Evolutionary conservation across 2,329 filamentous ascomycete genomes (phyloP).

Genomic region (Onygenales sp.): DNA sequence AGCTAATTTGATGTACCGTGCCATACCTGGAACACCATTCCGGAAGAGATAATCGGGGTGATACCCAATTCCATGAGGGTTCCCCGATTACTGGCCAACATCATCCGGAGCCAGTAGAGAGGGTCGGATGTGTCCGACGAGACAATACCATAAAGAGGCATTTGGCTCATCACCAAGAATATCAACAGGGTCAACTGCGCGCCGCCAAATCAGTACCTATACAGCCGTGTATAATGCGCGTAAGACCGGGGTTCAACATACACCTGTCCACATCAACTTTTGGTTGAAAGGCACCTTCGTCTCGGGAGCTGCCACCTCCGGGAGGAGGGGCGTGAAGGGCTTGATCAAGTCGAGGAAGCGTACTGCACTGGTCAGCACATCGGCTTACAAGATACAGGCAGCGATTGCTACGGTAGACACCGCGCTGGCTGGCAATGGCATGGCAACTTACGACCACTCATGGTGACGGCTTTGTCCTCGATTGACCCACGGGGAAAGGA

Average conservation of each 20-base stretch:
- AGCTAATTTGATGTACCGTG: neutral
- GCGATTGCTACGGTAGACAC: neutral
- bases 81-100: slow-evolving; percentile 97
- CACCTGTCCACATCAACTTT: slow-evolving; percentile 88
- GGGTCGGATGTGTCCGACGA: slow-evolving; percentile 98
- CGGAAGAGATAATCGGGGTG: slow-evolving; percentile 97
- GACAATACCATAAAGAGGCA: slow-evolving; percentile 98
- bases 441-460: slow-evolving; percentile 49
- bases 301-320: slow-evolving; percentile 96
- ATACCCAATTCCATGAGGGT: slow-evolving; percentile 95
- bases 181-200: slow-evolving; percentile 75
- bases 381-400: slow-evolving; percentile 3
- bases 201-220: slow-evolving; percentile 9
- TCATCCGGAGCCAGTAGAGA: slow-evolving; percentile 99
- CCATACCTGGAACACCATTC: slow-evolving; percentile 90
- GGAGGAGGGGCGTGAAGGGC: slow-evolving; percentile 98
- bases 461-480: slow-evolving; percentile 37
- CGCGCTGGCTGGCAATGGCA: slow-evolving; percentile 13
- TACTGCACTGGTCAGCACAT: slow-evolving; percentile 48
- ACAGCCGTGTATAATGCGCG: slow-evolving; percentile 1
- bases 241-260: slow-evolving; percentile 25
- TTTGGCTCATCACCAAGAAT: slow-evolving; percentile 99
- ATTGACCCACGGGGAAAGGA: slow-evolving; percentile 18
- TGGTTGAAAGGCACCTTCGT: slow-evolving; percentile 99
- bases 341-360: slow-evolving; percentile 99